phyloP scores from a whole-genome alignment of 1,284 basidiomycete genomes.

The Erythrobasidium hasegawianum region DNA sequence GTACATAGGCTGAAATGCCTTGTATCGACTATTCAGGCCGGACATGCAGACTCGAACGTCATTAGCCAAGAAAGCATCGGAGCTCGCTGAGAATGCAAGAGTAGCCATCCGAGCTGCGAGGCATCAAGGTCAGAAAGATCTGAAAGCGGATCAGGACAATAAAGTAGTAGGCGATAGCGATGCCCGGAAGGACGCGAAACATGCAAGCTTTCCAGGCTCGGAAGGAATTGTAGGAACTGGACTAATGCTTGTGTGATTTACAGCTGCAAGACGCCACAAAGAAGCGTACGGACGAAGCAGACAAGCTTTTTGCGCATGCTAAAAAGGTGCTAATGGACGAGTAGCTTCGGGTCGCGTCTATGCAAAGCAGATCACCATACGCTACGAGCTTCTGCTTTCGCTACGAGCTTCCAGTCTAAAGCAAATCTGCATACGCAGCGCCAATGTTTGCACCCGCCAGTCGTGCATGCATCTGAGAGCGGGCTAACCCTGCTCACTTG shows the following conservation, averaged over 20 bases:
- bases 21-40: slow-evolving; percentile 9
- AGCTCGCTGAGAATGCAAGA: slow-evolving; percentile 43
- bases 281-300: slow-evolving; percentile 43
- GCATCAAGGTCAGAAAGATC: slow-evolving; percentile 44
- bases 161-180: slow-evolving; percentile 41
- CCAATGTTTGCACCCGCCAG: no score
- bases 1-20: neutral
- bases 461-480: no score
- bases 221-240: neutral
- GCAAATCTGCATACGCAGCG: no score
- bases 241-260: neutral
- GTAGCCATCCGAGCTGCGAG: slow-evolving; percentile 37
- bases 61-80: slow-evolving; percentile 37
- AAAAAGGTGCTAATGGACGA: slow-evolving; percentile 41
- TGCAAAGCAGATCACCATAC: neutral
- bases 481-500: no score
- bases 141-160: slow-evolving; percentile 41
- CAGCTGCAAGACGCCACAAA: slow-evolving; percentile 44
- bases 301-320: slow-evolving; percentile 42
- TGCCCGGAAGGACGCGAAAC: slow-evolving; percentile 38
- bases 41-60: slow-evolving; percentile 25
- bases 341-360: neutral
- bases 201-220: slow-evolving; percentile 31
- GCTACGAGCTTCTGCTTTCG: no score
- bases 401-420: no score